These are phyloP conservation scores for Pseudopithomyces maydicus DNA, from an alignment of 2,329 filamentous ascomycete species.

Conservation along the genomic window DNA sequence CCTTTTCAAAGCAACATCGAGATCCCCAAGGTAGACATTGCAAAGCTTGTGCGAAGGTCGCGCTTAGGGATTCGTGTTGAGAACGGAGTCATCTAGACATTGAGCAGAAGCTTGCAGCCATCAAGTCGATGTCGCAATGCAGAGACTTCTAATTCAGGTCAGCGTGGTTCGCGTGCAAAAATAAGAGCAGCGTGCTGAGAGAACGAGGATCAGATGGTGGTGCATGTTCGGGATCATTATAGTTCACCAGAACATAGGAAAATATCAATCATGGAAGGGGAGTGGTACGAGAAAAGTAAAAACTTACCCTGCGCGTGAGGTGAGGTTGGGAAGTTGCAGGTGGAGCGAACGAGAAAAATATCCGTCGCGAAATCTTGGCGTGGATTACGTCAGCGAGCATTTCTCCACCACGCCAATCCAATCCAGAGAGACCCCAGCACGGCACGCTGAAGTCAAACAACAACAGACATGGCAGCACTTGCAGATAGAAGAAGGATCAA, in stretches of 20 bases:
- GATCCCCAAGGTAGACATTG: too few relatives aligned
- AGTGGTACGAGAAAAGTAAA: neutral
- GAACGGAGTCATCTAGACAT: too few relatives aligned
- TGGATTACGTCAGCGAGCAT: slow-evolving; percentile 31
- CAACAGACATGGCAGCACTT: slow-evolving; percentile 30
- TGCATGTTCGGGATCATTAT: slow-evolving; percentile 66
- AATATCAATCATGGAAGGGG: slow-evolving; percentile 56
- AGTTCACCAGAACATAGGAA: slow-evolving; percentile 61
- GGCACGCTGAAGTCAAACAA: neutral
- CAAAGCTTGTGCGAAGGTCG: too few relatives aligned
- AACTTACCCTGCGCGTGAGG: slow-evolving; percentile 33
- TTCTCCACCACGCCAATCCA: slow-evolving; percentile 20
- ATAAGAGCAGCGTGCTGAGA: slow-evolving; percentile 12
- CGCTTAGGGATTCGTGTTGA: too few relatives aligned
- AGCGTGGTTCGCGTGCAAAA: slow-evolving; percentile 15
- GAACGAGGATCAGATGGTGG: slow-evolving; percentile 58
- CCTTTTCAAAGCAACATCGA: too few relatives aligned
- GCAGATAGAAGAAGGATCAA: slow-evolving; percentile 86
- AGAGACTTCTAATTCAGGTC: slow-evolving; percentile 19
- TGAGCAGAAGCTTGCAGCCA: neutral
- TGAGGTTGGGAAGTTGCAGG: slow-evolving; percentile 19
- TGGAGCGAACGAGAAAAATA: slow-evolving; percentile 26
- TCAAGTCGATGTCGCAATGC: neutral
- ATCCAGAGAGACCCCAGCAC: neutral
- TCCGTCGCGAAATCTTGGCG: slow-evolving; percentile 33